phyloP scores from a whole-genome alignment of 2,329 filamentous ascomycete genomes.

The Beauveria sp. region DNA sequence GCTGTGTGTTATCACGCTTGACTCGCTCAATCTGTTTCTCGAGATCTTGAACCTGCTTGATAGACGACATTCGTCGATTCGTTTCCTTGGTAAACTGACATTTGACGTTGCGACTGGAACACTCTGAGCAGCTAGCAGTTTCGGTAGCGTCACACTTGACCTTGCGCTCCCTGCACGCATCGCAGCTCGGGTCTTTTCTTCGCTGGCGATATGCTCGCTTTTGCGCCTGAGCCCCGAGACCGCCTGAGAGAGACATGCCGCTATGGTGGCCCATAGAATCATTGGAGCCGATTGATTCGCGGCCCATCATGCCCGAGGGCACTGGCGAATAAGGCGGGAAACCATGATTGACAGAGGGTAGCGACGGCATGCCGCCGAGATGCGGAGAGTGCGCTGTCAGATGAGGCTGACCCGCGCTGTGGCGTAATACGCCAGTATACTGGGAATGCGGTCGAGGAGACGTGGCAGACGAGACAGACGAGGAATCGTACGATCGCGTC shows the following conservation, averaged over 20 bases:
- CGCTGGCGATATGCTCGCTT: slow-evolving; percentile 93
- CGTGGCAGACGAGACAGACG: slow-evolving; percentile 54
- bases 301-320: slow-evolving; percentile 41
- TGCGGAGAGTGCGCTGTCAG: slow-evolving; percentile 36
- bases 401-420: slow-evolving; percentile 40
- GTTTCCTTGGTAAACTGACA: slow-evolving; percentile 99
- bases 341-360: slow-evolving; percentile 39
- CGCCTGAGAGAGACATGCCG: slow-evolving; percentile 26
- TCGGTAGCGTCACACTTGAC: slow-evolving; percentile 94
- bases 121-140: slow-evolving; percentile 93
- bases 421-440: slow-evolving; percentile 45
- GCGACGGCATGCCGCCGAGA: slow-evolving; percentile 44
- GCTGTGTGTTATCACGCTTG: slow-evolving; percentile 68
- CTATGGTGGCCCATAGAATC: slow-evolving; percentile 49
- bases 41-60: slow-evolving; percentile 96
- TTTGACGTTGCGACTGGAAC: slow-evolving; percentile 90
- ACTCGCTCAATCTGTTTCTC: slow-evolving; percentile 82
- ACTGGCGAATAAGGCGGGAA: slow-evolving; percentile 49
- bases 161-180: slow-evolving; percentile 84
- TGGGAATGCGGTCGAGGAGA: slow-evolving; percentile 49
- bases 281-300: slow-evolving; percentile 52
- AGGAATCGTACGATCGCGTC: slow-evolving; percentile 56
- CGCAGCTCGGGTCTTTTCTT: slow-evolving; percentile 93
- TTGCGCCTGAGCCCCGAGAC: slow-evolving; percentile 50
- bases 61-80: slow-evolving; percentile 96